Base-by-base conservation (phyloP, 2,329 filamentous ascomycete species). In the Penicillium sp. region DNA sequence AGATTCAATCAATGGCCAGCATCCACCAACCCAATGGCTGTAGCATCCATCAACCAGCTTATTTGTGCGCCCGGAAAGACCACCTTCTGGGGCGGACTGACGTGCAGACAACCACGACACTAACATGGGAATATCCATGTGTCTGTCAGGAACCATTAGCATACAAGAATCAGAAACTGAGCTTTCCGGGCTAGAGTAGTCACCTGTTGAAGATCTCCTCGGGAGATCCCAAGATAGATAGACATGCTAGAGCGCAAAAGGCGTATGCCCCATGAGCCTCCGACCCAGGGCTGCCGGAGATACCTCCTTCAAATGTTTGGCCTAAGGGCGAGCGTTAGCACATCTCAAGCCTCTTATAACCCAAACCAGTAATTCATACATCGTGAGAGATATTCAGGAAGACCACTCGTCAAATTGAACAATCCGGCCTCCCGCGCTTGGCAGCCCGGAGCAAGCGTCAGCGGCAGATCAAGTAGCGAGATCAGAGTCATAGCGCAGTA, bases 31-130 rank as follows among this genome's bases (percentile, higher is more conserved):
- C 94, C 94, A 99, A 75, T 97, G 93, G 71, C 90, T 96, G 78
- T 99, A 99, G 77, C 94, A 99, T 43, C 93, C 94, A 73, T 99
- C 94, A 31, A 97, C 94, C 31, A 99, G 82, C 77, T 99, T 99
- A 80, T 97, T 97, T 28, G 93, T 96, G 64, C 94, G 88, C 58
- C 94, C 94, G 38, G 90, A 89, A 69, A 96, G 92, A 35, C 94
- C 94, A 61, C 92, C 92, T 73, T 97, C 94, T 4, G 93, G 94
- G 30, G 87, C 86, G 72, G 93, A 89, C 74, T 99, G 94, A 57
- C 91, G 87, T 42, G 90, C 86, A 8, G 91, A 93, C 37, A 99
- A 84, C 91, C 94, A 99, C 57, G 88, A 86, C 45, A 94, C 82
- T 51, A 99, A 82, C 49, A 85, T 80, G 58, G 87, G 83, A 52